Evolutionary conservation across 1,284 basidiomycete genomes (phyloP).

Genomic region (Somion occarium): DNA sequence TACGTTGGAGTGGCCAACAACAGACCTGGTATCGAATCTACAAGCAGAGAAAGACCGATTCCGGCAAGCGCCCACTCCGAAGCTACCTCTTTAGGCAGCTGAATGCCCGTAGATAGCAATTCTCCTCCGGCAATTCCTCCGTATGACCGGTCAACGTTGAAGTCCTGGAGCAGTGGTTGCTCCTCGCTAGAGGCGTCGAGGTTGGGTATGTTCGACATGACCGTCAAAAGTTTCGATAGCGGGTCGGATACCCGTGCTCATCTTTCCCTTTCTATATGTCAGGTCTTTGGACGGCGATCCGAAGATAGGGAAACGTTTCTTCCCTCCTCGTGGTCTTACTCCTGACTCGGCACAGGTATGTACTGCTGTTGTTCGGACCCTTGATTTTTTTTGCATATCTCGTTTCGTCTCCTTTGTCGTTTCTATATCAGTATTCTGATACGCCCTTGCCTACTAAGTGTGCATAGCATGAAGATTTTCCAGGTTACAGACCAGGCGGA

Average conservation of each 20-base stretch:
- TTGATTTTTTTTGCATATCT: not conserved
- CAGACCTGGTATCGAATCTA: slow-evolving; percentile 54
- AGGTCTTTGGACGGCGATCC: not conserved
- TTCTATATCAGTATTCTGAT: not conserved
- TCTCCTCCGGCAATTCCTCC: not conserved
- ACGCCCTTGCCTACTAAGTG: not conserved
- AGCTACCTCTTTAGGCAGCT: slow-evolving; percentile 16
- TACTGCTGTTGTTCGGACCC: not conserved
- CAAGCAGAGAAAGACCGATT: slow-evolving; percentile 42
- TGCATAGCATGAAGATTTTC: too few species aligned
- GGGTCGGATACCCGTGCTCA: too few species aligned
- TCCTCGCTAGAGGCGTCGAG: not conserved
- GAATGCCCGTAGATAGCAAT: slow-evolving; percentile 13
- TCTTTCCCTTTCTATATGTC: slow-evolving; percentile 12
- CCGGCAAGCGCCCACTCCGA: slow-evolving; percentile 28
- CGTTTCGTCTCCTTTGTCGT: not conserved
- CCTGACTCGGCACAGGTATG: not conserved
- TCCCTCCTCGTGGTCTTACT: not conserved
- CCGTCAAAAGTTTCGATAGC: too few species aligned
- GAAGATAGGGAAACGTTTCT: not conserved
- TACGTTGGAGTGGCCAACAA: not conserved
- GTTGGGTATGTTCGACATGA: too few species aligned
- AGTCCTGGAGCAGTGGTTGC: not conserved
- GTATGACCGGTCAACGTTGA: not conserved
- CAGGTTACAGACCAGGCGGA: not conserved